Evolutionary conservation across 306 rosid genomes (phyloP).

Genomic region (Ammopiptanthus mongolicus): DNA sequence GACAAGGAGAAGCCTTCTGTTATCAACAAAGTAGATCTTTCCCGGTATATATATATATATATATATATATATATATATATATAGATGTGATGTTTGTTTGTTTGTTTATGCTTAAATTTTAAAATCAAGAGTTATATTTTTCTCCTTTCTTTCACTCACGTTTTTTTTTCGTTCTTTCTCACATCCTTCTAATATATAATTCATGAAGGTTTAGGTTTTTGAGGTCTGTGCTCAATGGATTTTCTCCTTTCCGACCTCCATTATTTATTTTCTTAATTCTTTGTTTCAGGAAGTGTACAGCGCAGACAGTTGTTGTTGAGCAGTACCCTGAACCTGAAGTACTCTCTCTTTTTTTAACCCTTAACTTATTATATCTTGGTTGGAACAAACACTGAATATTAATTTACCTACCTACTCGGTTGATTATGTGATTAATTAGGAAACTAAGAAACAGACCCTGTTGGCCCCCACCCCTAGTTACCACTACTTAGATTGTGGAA

Average conservation of each 20-base stretch:
- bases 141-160: background rate
- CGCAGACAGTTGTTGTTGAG: conserved; percentile 5
- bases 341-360: background rate
- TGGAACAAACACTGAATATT: background rate
- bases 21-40: conserved; percentile 21
- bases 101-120: no score
- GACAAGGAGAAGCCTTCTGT: conserved; percentile 20
- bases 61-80: no score
- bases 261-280: background rate
- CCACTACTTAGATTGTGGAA: background rate
- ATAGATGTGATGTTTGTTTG: no score
- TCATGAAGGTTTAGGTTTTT: background rate
- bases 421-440: background rate
- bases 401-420: background rate
- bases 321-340: conserved; percentile 19
- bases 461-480: conserved; percentile 1
- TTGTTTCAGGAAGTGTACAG: conserved; percentile 31
- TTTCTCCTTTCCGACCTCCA: no score
- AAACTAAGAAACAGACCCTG: conserved; percentile 7
- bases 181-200: background rate
- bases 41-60: conserved; percentile 13
- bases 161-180: background rate
- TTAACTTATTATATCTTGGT: background rate
- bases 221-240: no score
- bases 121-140: background rate